Evolutionary conservation across 2,329 filamentous ascomycete genomes (phyloP), one percentile per base, ranked within the genome.

Genomic region (Parascedosporium putredinis): DNA sequence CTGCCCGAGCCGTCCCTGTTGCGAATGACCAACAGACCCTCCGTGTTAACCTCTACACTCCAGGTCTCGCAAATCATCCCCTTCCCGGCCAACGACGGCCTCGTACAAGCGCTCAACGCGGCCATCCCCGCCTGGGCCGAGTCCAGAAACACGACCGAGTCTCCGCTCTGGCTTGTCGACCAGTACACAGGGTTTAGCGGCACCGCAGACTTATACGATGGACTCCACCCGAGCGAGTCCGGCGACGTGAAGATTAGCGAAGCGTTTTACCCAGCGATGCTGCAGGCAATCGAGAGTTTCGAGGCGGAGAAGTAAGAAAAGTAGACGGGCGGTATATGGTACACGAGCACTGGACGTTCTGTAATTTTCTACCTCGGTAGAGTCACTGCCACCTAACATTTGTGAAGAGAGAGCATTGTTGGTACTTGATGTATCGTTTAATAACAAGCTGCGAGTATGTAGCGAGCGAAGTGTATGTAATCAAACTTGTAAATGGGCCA

Each of bases 61-160:
- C 25, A 51, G 50, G 50, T 51, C 14, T 44, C 50, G 10, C 50
- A 47, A 47, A 51, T 51, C 23, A 51, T 51, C 20, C 50, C 50
- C 4, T 51, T 38, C 16, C 50, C 50, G 20, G 34, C 33, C 10
- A 47, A 51, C 18, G 24, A 43, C 33, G 6, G 23, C n/a, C 24
- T 43, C 8, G 36, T 51, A 2, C 33, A 51, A 14, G 50, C 43
- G 5, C 50, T 51, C 2, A 51, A 51, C 36, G 18, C 5, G 8
- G 36, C 22, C 1, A 51, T 51, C n/a, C 45, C 44, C 2, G 20
- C 16, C 8, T 51, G 50, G 50, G 50, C 44, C 2, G 45, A 18
- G 25, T 43, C 45, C 2, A 16, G 22, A 12, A 51, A 47, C 34
- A 38, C 43, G 23, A 47, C 50, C 8, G 25, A 34, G n/a, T 51